phyloP scores from a whole-genome alignment of 345 rosid species.

The Arabis alpina region DNA sequence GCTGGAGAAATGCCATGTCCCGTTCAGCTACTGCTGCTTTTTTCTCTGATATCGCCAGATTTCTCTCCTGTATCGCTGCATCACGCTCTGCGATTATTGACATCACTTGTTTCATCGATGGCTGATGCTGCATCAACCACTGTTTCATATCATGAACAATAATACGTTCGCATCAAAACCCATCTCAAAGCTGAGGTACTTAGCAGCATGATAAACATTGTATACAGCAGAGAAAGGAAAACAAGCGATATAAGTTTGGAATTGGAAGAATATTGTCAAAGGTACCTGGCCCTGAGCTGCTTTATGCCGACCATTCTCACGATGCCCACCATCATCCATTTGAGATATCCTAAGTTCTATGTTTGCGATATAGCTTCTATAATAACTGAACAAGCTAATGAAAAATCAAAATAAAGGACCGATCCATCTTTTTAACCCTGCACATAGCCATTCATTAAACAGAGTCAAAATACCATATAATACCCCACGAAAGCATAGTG shows the following conservation, averaged over 20 bases:
- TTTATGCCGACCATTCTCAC: slow-evolving; percentile 90
- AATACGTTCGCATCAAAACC: slow-evolving; percentile 25
- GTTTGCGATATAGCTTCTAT: neutral
- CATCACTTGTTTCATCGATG: slow-evolving; percentile 99
- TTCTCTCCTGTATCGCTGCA: slow-evolving; percentile 91
- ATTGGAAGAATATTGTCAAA: neutral
- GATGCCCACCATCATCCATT: slow-evolving; percentile 96
- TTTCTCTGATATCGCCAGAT: slow-evolving; percentile 86
- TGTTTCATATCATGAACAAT: slow-evolving; percentile 46
- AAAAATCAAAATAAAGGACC: slow-evolving; percentile 20
- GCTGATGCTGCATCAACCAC: slow-evolving; percentile 97
- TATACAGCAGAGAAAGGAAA: no score
- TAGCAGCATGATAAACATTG: slow-evolving; percentile 9
- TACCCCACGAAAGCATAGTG: neutral
- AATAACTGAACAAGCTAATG: slow-evolving; percentile 11
- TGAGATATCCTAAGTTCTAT: slow-evolving; percentile 29
- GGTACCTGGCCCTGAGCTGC: slow-evolving; percentile 87
- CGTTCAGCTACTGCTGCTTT: slow-evolving; percentile 92
- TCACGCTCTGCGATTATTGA: slow-evolving; percentile 94
- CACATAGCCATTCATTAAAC: slow-evolving; percentile 21
- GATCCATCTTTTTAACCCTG: slow-evolving; percentile 33
- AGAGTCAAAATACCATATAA: slow-evolving; percentile 8
- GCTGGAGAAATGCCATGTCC: slow-evolving; percentile 90
- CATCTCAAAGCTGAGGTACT: neutral
- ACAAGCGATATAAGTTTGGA: neutral